Evolutionary conservation across 192 early-diverging fungal species (phyloP), one percentile per base, ranked within the genome.

Genomic region (Pilaira anomala): DNA sequence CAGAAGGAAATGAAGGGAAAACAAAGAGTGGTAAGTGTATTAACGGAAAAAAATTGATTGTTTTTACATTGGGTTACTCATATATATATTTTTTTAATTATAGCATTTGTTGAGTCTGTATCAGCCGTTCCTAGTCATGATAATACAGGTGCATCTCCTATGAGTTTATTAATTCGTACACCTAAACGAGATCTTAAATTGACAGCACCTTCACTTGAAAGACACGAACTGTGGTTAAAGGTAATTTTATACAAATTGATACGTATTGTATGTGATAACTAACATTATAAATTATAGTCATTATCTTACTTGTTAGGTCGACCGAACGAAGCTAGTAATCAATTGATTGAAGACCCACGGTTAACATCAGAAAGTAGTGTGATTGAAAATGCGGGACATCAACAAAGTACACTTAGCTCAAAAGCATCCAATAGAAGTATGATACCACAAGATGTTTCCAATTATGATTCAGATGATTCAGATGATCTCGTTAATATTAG

Each of bases 151-250:
- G 65, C 62, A 22, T 60, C 81, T 6, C 68, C 75, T 11, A 77
- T 84, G 65, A 85, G 83, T 67, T 75, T 92, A 33, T 42, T 90
- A n/a, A 73, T 92, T 13, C 80, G 80, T 21, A 92, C 90, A 18
- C 75, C 80, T 12, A 85, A 78, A 45, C 82, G 90, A 26, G 85
- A 89, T 66, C 69, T 92, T 7, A 92, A 90, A 75, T 65, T 92
- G 60, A 89, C 83, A 46, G 90, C 90, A 2, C 77, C 78, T 0
- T 77, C 76, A 7, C 79, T 83, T 41, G 82, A 85, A 19, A 76
- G 84, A 54, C 90, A 92, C 63, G 87, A 90, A 16, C 67, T 86
- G 30, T 92, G 90, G 90, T 84, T 77, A 63, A 73, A 84, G 76
- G 88, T 85, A 77, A 50, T 66, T 26, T 18, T 14, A 9, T 26